Percentiles rank a stretch among this genome's conserved stretches.
Evolutionary conservation across 768 basidiomycete species (phyloP).

Genomic region (Suillus clintonianus): DNA sequence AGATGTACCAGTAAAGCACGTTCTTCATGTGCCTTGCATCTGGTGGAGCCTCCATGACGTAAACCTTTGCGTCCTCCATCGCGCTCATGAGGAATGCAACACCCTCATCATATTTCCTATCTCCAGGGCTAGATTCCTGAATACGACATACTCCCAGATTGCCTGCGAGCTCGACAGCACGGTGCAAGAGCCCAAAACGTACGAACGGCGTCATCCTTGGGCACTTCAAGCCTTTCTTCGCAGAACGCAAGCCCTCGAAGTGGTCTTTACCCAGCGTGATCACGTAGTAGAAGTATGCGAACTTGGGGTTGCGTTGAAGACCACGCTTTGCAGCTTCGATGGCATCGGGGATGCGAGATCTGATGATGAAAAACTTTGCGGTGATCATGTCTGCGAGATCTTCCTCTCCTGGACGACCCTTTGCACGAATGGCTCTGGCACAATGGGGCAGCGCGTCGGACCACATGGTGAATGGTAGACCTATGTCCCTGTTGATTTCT

Average conservation of each 20-base stretch:
- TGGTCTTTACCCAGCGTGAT: conserved; percentile 51
- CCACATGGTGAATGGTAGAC: conserved; percentile 63
- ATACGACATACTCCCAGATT: conserved; percentile 54
- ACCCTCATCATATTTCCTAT: conserved; percentile 57
- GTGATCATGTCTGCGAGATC: conserved; percentile 67
- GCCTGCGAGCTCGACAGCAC: conserved; percentile 63
- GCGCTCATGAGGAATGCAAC: conserved; percentile 62
- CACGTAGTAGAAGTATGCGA: conserved; percentile 67
- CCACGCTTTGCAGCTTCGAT: conserved; percentile 46
- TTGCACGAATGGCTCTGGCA: conserved; percentile 54
- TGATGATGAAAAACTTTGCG: conserved; percentile 59
- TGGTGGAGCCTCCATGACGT: conserved; percentile 57
- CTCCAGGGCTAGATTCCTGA: conserved; percentile 43
- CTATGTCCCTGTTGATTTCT: conserved; percentile 42
- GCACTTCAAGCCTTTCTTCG: conserved; percentile 69
- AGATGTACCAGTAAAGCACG: conserved; percentile 59
- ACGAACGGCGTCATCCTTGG: conserved; percentile 55
- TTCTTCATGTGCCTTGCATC: conserved; percentile 63
- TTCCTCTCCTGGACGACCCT: conserved; percentile 40
- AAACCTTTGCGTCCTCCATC: conserved; percentile 58
- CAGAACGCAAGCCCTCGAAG: conserved; percentile 55
- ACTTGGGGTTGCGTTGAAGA: conserved; percentile 55
- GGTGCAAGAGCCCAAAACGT: conserved; percentile 55
- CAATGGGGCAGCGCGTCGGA: conserved; percentile 59
- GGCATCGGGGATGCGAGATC: conserved; percentile 49